phyloP scores from a whole-genome alignment of 2,329 filamentous ascomycete species.

The Alternaria alternata region DNA sequence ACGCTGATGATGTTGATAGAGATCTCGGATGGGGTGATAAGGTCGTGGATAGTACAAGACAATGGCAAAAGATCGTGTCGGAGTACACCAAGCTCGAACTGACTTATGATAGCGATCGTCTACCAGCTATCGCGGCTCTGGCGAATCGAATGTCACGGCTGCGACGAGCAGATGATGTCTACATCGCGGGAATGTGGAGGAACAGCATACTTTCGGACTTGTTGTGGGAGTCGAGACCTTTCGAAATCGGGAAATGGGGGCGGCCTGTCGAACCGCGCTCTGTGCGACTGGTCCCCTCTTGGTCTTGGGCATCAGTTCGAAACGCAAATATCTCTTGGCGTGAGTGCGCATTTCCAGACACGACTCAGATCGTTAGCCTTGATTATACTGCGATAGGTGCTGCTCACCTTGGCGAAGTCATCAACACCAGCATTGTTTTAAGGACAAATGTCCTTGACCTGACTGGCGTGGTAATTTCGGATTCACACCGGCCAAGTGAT shows the following conservation, averaged over 20 bases:
- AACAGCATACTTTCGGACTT: background rate
- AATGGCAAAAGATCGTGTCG: too few species aligned
- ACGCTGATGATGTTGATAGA: accelerated
- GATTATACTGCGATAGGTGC: background rate
- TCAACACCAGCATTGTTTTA: background rate
- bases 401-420: background rate
- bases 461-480: too few species aligned
- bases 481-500: too few species aligned
- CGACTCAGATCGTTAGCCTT: background rate
- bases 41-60: too few species aligned
- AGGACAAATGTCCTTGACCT: background rate
- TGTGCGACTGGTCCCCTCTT: background rate
- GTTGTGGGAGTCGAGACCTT: background rate
- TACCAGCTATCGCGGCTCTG: background rate
- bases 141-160: background rate
- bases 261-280: background rate
- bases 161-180: background rate
- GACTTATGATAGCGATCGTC: too few species aligned
- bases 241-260: too few species aligned
- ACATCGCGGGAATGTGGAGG: background rate
- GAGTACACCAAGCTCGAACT: too few species aligned
- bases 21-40: too few species aligned
- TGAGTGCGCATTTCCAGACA: too few species aligned
- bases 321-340: too few species aligned
- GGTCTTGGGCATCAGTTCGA: background rate